phyloP scores from a whole-genome alignment of 306 rosid species.

The Prunus davidiana region DNA sequence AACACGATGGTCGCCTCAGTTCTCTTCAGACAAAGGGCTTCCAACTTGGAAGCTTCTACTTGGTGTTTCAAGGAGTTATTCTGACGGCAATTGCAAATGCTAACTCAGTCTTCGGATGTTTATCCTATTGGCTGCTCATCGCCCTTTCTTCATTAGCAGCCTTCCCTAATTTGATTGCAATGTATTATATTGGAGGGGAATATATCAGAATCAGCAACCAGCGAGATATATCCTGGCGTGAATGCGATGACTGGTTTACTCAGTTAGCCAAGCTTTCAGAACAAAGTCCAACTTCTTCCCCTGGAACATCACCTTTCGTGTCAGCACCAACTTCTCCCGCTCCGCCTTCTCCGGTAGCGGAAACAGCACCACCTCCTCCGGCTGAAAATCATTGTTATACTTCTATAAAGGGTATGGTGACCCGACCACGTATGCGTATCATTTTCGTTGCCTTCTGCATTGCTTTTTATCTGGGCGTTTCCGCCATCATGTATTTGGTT shows the following conservation, averaged over 20 bases:
- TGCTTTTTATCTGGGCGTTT: neutral
- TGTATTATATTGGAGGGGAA: neutral
- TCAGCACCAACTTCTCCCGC: too few relatives aligned
- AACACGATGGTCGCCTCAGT: neutral
- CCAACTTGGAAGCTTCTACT: neutral
- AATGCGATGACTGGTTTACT: too few relatives aligned
- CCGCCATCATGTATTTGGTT: neutral
- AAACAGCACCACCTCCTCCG: neutral
- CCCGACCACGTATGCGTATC: neutral
- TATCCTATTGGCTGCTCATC: neutral
- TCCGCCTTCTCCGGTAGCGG: too few relatives aligned
- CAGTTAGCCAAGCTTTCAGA: neutral
- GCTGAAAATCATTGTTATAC: neutral
- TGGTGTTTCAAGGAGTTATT: neutral
- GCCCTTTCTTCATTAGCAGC: neutral
- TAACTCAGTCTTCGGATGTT: neutral
- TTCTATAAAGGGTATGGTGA: too few relatives aligned
- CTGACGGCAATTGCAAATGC: neutral
- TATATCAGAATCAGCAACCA: neutral
- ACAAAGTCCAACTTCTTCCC: too few relatives aligned
- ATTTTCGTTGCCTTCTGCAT: too few relatives aligned
- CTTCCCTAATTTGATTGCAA: neutral
- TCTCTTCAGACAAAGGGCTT: neutral
- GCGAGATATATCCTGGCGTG: neutral
- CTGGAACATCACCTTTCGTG: too few relatives aligned